Evolutionary conservation across 179 eudicot species (phyloP), one percentile per base, ranked within the genome.

Genomic region (Heliamphora ciliata): DNA sequence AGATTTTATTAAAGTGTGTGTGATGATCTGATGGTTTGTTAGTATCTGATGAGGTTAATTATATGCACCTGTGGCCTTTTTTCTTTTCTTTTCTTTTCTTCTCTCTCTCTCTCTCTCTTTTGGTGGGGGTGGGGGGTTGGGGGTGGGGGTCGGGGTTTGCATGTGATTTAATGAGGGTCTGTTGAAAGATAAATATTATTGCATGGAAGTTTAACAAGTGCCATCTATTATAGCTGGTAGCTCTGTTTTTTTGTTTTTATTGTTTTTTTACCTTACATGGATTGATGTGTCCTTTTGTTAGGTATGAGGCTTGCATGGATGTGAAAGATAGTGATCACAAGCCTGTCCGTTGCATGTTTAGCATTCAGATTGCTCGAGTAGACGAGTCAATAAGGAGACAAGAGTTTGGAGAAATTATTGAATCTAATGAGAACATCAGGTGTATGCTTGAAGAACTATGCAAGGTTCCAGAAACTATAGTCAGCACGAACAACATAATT

Each of bases 251-350:
- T 81, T 24, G 58, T 7, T 65, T 13, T 63, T 31, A 51, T 58
- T 80, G 66, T 46, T 13, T 47, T 74, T 81, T 67, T 55, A 44
- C 24, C 76, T 61, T 6, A 70, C 8, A 75, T 24, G 51, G 61
- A 31, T 40, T 82, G n/a, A 21, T 65, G 60, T 84, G 48, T 64
- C 48, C 83, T 63, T 68, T 66, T 68, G 17, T 55, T 80, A 96
- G 99, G 91, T 96, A 96, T 81, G 98, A 94, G 80, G 94, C 97
- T 86, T 94, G 98, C 90, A 96, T 96, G 99, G 97, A 96, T 81
- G 99, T 96, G 84, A 94, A 94, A 55, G 99, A 96, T 77, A 96
- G 99, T 81, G 99, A 96, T 86, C 99, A 96, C 91, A 96, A 96
- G 88, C 99, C 98, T 74, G 99, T 96, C 11, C 97, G 99, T 61